phyloP scores from a whole-genome alignment of 192 early-diverging fungal species.

The Gaertneriomyces sp. region DNA sequence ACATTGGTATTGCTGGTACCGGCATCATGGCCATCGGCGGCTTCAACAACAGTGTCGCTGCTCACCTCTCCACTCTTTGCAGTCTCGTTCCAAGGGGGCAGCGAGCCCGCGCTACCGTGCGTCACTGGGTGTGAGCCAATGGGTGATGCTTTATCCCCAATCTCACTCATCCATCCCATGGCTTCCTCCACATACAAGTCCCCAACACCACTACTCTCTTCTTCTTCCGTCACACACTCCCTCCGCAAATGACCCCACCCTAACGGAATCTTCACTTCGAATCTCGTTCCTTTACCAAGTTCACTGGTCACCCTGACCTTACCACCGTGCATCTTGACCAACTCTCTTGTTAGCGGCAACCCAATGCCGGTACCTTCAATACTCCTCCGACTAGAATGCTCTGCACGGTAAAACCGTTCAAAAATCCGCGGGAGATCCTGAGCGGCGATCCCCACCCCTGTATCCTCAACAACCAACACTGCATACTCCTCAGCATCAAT shows the following conservation, averaged over 20 bases:
- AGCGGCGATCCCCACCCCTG: constrained; percentile 52
- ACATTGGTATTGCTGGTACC: neutral
- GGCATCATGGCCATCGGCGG: neutral
- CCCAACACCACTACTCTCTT: no score
- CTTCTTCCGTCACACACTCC: neutral
- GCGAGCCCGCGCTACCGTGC: neutral
- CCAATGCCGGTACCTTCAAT: constrained; percentile 64
- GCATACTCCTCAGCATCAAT: neutral
- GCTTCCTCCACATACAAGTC: constrained; percentile 11
- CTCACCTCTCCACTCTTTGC: neutral
- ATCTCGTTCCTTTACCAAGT: neutral
- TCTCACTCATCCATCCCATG: constrained; percentile 9
- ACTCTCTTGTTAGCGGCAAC: constrained; percentile 50
- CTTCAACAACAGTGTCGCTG: neutral
- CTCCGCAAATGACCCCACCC: constrained; percentile 7
- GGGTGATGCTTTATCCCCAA: neutral
- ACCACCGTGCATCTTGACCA: constrained; percentile 54
- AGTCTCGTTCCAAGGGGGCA: constrained; percentile 1
- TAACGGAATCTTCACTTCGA: neutral
- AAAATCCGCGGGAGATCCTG: constrained; percentile 48
- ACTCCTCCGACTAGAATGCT: constrained; percentile 47
- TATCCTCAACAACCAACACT: constrained; percentile 31
- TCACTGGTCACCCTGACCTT: no score
- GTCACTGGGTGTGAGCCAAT: neutral
- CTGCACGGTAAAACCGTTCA: constrained; percentile 61